A percentile compares a stretch with the other conserved stretches of the same genome.
Conservation (phyloP, 2,329 filamentous ascomycete species). For the Ophiostoma ulmi region DNA sequence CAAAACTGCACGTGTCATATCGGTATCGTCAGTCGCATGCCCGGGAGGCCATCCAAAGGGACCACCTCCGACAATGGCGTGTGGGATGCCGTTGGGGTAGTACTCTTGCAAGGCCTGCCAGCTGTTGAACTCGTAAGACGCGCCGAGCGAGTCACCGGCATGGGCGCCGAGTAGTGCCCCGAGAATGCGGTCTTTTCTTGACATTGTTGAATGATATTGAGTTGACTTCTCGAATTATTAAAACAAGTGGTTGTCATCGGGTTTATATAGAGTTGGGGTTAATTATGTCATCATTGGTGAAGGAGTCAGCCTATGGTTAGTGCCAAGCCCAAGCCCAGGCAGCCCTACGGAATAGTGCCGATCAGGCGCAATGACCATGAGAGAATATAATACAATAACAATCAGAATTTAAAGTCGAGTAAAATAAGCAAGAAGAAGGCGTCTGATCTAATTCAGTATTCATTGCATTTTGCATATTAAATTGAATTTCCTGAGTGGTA, state of each 20-base stretch:
- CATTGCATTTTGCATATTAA: no score
- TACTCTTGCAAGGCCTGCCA: conserved; percentile 34
- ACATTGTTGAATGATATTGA: background rate
- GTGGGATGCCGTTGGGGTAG: conserved; percentile 38
- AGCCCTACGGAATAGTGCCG: no score
- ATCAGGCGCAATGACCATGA: no score
- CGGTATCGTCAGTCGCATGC: conserved; percentile 46
- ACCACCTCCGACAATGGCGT: conserved; percentile 43
- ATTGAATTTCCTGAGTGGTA: no score
- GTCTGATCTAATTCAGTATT: no score
- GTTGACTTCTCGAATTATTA: background rate
- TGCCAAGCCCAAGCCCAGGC: background rate
- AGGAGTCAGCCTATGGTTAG: background rate
- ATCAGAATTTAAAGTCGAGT: no score
- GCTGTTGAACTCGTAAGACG: conserved; percentile 41
- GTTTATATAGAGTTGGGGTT: background rate
- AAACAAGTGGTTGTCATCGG: background rate
- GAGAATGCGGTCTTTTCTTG: conserved; percentile 32
- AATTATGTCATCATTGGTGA: background rate
- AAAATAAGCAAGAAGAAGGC: no score
- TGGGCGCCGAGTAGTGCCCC: conserved; percentile 46
- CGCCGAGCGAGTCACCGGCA: conserved; percentile 44
- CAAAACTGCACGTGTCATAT: conserved; percentile 43
- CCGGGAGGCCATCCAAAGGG: conserved; percentile 41
- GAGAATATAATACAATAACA: no score